A percentile compares a stretch with the other conserved stretches of the same genome.
phyloP scores from a whole-genome alignment of 225 moss, liverwort and hornwort genomes.

The Antitrichia curtipendula region DNA sequence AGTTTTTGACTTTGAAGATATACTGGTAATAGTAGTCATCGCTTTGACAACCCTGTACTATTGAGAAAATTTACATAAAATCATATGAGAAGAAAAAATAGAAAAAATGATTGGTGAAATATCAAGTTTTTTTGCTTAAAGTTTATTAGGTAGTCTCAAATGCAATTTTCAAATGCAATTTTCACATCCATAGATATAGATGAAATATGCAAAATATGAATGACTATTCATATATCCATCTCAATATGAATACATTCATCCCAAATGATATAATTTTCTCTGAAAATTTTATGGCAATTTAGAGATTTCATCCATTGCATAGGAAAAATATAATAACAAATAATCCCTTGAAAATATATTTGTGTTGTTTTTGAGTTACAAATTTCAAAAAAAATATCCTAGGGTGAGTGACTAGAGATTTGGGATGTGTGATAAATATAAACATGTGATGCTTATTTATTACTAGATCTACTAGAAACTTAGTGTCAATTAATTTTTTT shows the following conservation, averaged over 20 bases:
- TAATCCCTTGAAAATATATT: neutral
- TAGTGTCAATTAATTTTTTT: neutral
- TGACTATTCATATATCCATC: neutral
- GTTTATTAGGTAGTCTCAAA: neutral
- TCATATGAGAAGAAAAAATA: neutral
- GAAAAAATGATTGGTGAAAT: neutral
- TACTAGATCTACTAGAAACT: neutral
- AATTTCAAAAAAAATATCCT: accelerated
- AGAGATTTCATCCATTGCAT: neutral
- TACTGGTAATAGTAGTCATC: neutral
- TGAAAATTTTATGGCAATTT: neutral
- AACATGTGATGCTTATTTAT: neutral
- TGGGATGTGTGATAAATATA: neutral
- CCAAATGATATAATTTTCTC: accelerated
- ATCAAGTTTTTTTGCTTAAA: neutral
- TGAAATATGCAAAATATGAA: neutral
- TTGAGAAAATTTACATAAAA: neutral
- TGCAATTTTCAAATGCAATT: neutral
- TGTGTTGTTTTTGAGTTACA: too few species aligned
- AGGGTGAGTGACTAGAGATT: neutral
- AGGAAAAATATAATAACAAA: neutral
- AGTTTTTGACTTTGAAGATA: neutral
- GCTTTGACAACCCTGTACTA: accelerated
- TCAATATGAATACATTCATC: neutral
- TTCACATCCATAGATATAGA: neutral